Base-by-base conservation (phyloP, 768 basidiomycete genomes). In the Cyathus striatus region DNA sequence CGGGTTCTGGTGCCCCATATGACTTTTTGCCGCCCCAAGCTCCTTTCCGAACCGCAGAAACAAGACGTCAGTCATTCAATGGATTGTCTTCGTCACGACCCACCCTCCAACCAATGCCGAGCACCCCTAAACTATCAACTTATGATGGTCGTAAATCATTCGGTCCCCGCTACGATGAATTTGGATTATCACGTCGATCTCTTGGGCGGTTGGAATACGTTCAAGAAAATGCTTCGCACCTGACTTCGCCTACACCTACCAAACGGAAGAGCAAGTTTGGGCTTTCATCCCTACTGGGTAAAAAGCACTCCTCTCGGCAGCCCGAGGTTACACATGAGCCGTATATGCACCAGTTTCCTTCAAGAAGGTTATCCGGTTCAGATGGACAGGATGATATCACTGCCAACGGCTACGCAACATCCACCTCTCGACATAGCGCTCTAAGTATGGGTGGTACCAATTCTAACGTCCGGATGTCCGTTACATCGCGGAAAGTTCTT, bases 251-350 rank as follows among this genome's bases (percentile, higher is more conserved):
- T 6, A 60, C 71, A 0, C 55, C 69, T 13, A 61, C 65, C 21
- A 87, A 87, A 58, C 76, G 87, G 30, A 84, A 81, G 61, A 88
- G 81, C 61, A 81, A 72, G 51, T 90, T 90, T 56, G 81, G 82
- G 26, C 60, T 90, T 34, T 64, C 79, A 10, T 70, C 80, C 10
- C 56, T 90, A 5, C 65, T 90, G n/a, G 82, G 85, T 3, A 83
- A 75, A 44, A 70, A 72, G 57, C 59, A 57, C 23, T 56, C 59
- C 6, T 54, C 60, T 30, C 61, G 61, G 7, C 63, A 67, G 22
- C 55, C 51, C 41, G 64, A 68, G 26, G 41, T 50, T 34, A 43
- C 45, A 40, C 68, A 69, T n/a, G 62, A 66, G 23, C 65, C 61
- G 45, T 51, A 43, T 23, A 55, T 61, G 23, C 73, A 76, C 39